A percentile compares a stretch with the other conserved stretches of the same genome.
Conservation (phyloP, 225 moss, liverwort and hornwort species). For the Pseudoscleropodium purum region DNA sequence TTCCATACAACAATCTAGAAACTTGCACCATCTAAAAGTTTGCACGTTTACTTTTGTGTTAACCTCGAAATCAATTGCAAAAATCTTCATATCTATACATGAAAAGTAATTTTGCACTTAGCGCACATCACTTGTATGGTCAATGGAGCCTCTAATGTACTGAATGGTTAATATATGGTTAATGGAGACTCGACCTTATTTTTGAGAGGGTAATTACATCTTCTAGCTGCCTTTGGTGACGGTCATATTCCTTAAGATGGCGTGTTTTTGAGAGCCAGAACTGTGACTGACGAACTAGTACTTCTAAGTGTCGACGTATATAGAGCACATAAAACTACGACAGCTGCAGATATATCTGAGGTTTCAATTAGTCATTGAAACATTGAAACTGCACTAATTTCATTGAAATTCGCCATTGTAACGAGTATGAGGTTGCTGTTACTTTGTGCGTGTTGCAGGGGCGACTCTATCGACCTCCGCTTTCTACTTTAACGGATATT, state of each 20-base stretch:
- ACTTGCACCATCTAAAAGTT: neutral
- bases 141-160: neutral
- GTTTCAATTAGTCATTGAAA: no score
- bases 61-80: neutral
- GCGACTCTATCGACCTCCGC: neutral
- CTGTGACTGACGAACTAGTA: neutral
- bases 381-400: neutral
- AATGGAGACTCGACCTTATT: neutral
- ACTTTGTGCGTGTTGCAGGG: neutral
- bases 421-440: neutral
- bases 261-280: neutral
- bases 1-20: neutral
- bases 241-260: neutral
- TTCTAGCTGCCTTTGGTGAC: neutral
- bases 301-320: no score
- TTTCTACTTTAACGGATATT: slow-evolving; percentile 11
- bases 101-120: neutral
- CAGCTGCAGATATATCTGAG: no score
- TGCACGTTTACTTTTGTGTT: neutral
- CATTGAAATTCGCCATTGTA: neutral
- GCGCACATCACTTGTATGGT: neutral
- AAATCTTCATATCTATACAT: neutral
- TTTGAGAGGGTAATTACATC: neutral
- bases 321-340: neutral
- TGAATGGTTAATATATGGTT: neutral